Base-by-base conservation (phyloP, 495 filamentous ascomycete genomes). In the Massariosphaeria phaeospora region DNA sequence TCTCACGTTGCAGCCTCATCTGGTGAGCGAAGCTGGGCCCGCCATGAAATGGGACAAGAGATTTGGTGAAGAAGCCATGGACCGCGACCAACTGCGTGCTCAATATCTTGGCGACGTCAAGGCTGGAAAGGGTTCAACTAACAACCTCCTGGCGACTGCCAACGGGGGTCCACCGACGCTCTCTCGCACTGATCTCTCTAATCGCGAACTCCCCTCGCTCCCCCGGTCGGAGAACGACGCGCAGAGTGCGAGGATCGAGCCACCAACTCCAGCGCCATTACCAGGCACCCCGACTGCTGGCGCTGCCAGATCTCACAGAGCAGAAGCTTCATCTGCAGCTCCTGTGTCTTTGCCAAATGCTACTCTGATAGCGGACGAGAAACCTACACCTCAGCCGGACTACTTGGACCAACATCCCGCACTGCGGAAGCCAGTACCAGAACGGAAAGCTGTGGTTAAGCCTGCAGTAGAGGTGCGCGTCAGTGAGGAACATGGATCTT, bases 31-130 rank as follows among this genome's bases (percentile, higher is more conserved):
- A 64, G 94, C 90, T 15, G 89, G 84, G 13, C 84, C 89, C 21
- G 93, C 93, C 10, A 85, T 98, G 83, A 91, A 96, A 68, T 98
- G 93, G 93, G 88, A 91, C 9, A 88, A 76, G 66, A 84, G 83
- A 51, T 93, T 89, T 59, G 91, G 59, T 94, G 66, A 91, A 89
- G 71, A 81, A 57, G 91, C 57, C 21, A 55, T 50, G 15, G 61
- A 98, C 65, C 90, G 90, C 69, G 82, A 93, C 64, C 77, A 82
- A 2, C 85, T 93, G 52, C 77, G 88, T 13, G 81, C 84, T 39
- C 83, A 85, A 18, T 97, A 96, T 70, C 76, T 97, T 9, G 81
- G 79, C 11, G 76, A 94, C 63, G 70, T 69, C 23, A 82, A 77
- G 56, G 82, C 83, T 18, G 88, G 89, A 34, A 85, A 77, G 46